These are phyloP conservation scores for Podospora australis DNA, from an alignment of 495 filamentous ascomycete species.

Conservation along the genomic window DNA sequence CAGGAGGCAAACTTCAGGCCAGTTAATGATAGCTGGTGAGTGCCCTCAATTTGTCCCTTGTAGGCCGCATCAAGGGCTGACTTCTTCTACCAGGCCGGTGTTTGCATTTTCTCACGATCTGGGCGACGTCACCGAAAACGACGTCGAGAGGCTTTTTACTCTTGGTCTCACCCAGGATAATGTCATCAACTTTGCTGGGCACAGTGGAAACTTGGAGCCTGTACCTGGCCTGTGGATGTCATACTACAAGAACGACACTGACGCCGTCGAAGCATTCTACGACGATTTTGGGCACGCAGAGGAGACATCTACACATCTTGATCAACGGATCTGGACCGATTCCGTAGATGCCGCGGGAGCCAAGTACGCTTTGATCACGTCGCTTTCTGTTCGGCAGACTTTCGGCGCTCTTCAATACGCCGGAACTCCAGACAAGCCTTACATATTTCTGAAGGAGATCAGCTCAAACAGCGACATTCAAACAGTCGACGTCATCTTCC, in stretches of 20 bases:
- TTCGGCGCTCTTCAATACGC: conserved; percentile 82
- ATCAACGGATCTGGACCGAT: conserved; percentile 61
- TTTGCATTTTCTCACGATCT: conserved; percentile 85
- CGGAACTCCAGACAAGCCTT: conserved; percentile 67
- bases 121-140: conserved; percentile 28
- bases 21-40: conserved; percentile 61
- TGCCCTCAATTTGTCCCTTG: neutral
- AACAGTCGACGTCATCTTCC: conserved; percentile 96
- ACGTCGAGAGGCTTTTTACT: conserved; percentile 57
- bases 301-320: conserved; percentile 54
- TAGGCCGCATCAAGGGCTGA: too few relatives aligned
- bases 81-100: conserved; percentile 54
- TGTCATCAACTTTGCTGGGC: conserved; percentile 70
- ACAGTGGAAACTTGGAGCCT: conserved; percentile 60
- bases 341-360: conserved; percentile 57
- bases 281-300: conserved; percentile 56
- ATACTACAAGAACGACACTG: conserved; percentile 50
- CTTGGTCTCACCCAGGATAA: conserved; percentile 68
- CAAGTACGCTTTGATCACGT: conserved; percentile 77
- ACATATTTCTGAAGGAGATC: conserved; percentile 92
- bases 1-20: conserved; percentile 61
- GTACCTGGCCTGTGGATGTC: conserved; percentile 72
- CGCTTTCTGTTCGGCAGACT: conserved; percentile 77
- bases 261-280: conserved; percentile 63
- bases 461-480: conserved; percentile 89